Conservation (phyloP, 345 rosid genomes). For the Dipteronia sinensis region DNA sequence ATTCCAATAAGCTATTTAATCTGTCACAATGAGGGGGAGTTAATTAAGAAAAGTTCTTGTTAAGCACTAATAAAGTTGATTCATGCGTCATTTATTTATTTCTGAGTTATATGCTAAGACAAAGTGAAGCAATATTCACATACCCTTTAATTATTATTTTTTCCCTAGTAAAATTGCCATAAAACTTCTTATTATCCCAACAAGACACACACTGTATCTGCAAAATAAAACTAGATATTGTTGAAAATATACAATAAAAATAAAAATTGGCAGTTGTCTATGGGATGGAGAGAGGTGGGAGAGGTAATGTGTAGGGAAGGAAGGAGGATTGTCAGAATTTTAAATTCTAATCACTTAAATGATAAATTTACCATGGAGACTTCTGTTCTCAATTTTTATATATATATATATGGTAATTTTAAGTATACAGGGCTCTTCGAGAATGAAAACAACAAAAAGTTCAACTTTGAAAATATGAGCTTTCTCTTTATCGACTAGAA, state of each 20-base stretch:
- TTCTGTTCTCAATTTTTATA: no score
- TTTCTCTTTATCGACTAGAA: no score
- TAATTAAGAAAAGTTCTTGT: not conserved
- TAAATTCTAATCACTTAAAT: no score
- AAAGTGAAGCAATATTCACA: constrained; percentile 3
- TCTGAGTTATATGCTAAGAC: not conserved
- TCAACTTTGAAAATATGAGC: no score
- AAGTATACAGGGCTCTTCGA: no score
- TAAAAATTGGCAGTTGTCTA: not conserved
- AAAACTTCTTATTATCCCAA: not conserved
- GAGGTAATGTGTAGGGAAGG: not conserved
- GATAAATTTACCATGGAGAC: no score
- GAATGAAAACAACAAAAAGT: no score
- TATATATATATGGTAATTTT: no score
- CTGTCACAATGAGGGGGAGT: not conserved
- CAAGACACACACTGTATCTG: not conserved
- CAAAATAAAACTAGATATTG: not conserved
- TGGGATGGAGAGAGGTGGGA: not conserved
- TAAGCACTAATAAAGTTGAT: not conserved
- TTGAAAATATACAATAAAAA: not conserved
- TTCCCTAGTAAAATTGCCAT: not conserved
- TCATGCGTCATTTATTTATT: not conserved
- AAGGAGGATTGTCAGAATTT: no score
- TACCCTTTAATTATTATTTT: no score
- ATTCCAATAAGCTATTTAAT: not conserved